Conservation (phyloP, 2,329 filamentous ascomycete species). For the Immersiporthe knoxdaviesiana region DNA sequence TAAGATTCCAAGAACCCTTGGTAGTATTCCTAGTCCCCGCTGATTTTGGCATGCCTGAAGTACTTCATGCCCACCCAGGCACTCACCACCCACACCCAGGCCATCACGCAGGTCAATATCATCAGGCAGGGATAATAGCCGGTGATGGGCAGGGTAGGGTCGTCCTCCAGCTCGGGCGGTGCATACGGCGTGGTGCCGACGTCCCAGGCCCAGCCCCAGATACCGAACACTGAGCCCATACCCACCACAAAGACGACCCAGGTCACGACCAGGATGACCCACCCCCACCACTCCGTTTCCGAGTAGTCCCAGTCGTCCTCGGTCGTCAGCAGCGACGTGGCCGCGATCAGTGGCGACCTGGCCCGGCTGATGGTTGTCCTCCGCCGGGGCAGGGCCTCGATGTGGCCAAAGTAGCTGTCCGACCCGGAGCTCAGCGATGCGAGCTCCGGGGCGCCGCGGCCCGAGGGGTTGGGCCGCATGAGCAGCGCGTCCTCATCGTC, state of each 20-base stretch:
- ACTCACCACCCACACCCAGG: conserved; percentile 97
- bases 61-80: conserved; percentile 99
- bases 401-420: conserved; percentile 64
- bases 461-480: conserved; percentile 56
- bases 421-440: conserved; percentile 58
- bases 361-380: conserved; percentile 53
- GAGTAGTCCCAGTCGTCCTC: conserved; percentile 81
- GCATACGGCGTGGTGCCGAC: conserved; percentile 95
- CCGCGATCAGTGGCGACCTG: conserved; percentile 62
- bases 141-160: conserved; percentile 90
- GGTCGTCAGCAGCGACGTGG: conserved; percentile 49
- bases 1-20: not conserved
- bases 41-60: conserved; percentile 94
- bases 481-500: conserved; percentile 81
- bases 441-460: conserved; percentile 43
- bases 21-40: conserved; percentile 52
- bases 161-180: conserved; percentile 92
- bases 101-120: conserved; percentile 92
- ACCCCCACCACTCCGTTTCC: conserved; percentile 98
- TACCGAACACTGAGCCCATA: conserved; percentile 91
- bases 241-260: conserved; percentile 96
- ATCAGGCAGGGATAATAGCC: conserved; percentile 96
- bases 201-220: conserved; percentile 99
- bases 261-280: conserved; percentile 86
- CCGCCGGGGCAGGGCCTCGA: conserved; percentile 47